Evolutionary conservation across 352 stramenopile species (phyloP).

Genomic region (Phytophthora syringae): DNA sequence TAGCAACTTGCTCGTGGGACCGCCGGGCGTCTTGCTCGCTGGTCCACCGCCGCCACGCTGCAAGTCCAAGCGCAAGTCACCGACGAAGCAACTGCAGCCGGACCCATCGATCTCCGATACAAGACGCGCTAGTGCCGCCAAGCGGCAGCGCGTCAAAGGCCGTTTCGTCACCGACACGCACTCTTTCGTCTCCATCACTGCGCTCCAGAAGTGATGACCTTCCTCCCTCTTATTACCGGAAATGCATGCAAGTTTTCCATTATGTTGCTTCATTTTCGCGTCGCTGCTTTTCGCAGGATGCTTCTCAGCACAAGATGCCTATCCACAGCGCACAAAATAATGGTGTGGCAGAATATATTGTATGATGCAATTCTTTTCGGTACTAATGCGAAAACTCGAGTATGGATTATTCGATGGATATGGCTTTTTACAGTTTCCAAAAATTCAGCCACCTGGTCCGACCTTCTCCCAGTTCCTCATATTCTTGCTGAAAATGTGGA

Average conservation of each 20-base stretch:
- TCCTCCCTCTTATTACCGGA: slow-evolving; percentile 3
- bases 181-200: slow-evolving; percentile 71
- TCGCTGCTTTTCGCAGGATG: no score
- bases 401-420: no score
- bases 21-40: slow-evolving; percentile 42
- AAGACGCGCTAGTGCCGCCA: slow-evolving; percentile 62
- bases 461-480: neutral
- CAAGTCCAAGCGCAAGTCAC: slow-evolving; percentile 53
- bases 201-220: slow-evolving; percentile 49
- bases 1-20: slow-evolving; percentile 49
- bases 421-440: no score
- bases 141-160: slow-evolving; percentile 70
- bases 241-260: slow-evolving; percentile 21
- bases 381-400: no score
- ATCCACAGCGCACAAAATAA: no score
- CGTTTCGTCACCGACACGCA: slow-evolving; percentile 63
- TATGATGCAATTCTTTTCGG: no score
- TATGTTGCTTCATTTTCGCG: no score
- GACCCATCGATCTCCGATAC: slow-evolving; percentile 54
- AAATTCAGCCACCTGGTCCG: no score
- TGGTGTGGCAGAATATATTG: no score
- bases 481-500: slow-evolving; percentile 32
- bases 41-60: slow-evolving; percentile 40
- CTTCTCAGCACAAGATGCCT: no score
- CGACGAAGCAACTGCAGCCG: slow-evolving; percentile 1